A percentile compares a stretch with the other conserved stretches of the same genome.
Conservation (phyloP, 345 rosid genomes). For the Cardamine resedifolia region DNA sequence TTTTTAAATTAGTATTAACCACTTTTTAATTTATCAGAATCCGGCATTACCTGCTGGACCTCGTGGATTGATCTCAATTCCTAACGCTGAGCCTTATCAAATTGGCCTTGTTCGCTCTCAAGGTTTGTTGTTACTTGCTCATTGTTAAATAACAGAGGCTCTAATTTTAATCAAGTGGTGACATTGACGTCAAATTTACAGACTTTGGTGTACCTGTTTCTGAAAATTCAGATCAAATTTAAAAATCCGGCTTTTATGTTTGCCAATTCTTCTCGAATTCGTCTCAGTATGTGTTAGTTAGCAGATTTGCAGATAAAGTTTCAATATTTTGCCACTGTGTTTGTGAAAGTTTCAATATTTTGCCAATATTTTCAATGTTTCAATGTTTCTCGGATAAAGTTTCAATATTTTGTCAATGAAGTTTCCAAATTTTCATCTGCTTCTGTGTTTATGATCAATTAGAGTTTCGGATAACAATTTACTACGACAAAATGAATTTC, state of each 20-base stretch:
- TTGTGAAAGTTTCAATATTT: not conserved
- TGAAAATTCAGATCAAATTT: not conserved
- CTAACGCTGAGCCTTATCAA: conserved; percentile 54
- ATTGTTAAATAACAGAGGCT: not conserved
- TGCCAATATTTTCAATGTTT: not conserved
- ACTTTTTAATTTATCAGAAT: conserved; percentile 46
- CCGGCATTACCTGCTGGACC: conserved; percentile 85
- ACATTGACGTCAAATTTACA: not conserved
- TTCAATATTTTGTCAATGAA: not conserved
- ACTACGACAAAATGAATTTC: not conserved
- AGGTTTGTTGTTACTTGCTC: conserved; percentile 43
- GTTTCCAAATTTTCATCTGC: not conserved
- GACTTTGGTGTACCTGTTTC: not conserved
- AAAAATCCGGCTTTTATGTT: not conserved
- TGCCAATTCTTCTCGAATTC: not conserved
- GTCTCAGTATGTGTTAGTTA: not conserved
- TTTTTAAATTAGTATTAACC: not conserved
- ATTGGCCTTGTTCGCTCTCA: conserved; percentile 59
- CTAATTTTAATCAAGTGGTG: not conserved
- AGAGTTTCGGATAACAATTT: not conserved
- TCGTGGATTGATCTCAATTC: conserved; percentile 70
- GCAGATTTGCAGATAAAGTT: not conserved
- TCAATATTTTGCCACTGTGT: not conserved
- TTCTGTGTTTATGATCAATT: not conserved
- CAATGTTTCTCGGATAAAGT: not conserved